Percentiles rank a stretch among this genome's conserved stretches.
phyloP scores from a whole-genome alignment of 768 basidiomycete genomes.

The Candolleomyces aberdarensis region DNA sequence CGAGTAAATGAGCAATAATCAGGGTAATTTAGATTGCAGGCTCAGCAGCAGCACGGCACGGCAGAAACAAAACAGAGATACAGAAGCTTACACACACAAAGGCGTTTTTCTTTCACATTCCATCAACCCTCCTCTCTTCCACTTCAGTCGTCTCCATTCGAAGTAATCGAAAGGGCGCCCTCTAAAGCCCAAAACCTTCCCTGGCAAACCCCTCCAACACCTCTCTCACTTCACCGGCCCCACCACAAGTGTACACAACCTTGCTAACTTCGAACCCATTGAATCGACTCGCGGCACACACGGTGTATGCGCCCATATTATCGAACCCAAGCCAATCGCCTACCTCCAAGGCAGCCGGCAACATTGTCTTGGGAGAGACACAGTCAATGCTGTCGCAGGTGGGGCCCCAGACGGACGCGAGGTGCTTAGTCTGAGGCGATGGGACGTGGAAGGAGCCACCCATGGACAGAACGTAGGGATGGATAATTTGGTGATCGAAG shows the following conservation, averaged over 20 bases:
- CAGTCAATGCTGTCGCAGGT: conserved; percentile 98
- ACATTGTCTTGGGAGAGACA: conserved; percentile 60
- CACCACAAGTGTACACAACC: conserved; percentile 76
- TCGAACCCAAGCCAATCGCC: conserved; percentile 99
- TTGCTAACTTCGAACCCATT: conserved; percentile 85
- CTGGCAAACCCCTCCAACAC: conserved; percentile 48
- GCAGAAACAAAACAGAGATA: too few species aligned
- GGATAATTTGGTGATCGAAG: conserved; percentile 84
- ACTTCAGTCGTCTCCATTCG: too few species aligned
- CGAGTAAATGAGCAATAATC: too few species aligned
- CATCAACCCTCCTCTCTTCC: too few species aligned
- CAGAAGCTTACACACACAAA: too few species aligned
- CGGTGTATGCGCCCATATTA: conserved; percentile 99
- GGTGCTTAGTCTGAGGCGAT: conserved; percentile 31
- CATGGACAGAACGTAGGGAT: conserved; percentile 77
- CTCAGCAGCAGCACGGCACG: too few species aligned
- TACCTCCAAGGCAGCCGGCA: conserved; percentile 71
- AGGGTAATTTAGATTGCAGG: too few species aligned
- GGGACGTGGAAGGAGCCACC: conserved; percentile 61
- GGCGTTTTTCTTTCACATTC: too few species aligned
- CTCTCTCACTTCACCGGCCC: conserved; percentile 47
- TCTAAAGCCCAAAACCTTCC: conserved; percentile 5
- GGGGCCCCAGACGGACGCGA: conserved; percentile 92
- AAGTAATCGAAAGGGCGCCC: too few species aligned
- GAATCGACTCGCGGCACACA: conserved; percentile 95